Percentiles rank a stretch among this genome's conserved stretches.
Conservation (phyloP, 352 stramenopile species). For the Globisporangium solare region DNA sequence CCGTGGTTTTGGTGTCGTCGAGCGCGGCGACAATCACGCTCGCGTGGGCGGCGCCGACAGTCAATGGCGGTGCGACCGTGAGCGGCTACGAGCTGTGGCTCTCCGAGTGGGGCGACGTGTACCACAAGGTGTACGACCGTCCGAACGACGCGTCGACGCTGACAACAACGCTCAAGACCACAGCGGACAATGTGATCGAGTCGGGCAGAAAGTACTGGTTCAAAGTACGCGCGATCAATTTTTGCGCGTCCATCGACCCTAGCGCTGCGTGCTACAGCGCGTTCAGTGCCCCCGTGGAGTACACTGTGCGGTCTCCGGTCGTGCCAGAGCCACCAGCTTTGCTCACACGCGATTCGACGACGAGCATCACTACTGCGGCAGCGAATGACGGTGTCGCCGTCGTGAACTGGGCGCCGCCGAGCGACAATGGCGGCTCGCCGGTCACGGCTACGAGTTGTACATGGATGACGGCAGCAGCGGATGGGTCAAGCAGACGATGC, state of each 20-base stretch:
- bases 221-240: slow-evolving; percentile 93
- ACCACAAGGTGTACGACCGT: slow-evolving; percentile 92
- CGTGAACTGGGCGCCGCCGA: slow-evolving; percentile 82
- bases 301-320: slow-evolving; percentile 83
- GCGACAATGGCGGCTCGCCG: slow-evolving; percentile 91
- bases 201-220: slow-evolving; percentile 91
- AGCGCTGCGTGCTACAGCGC: slow-evolving; percentile 81
- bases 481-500: slow-evolving; percentile 42
- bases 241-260: slow-evolving; percentile 77
- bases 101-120: slow-evolving; percentile 91
- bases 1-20: slow-evolving; percentile 87
- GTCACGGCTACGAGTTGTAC: slow-evolving; percentile 92
- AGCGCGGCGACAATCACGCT: slow-evolving; percentile 90
- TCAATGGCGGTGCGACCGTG: slow-evolving; percentile 89
- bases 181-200: slow-evolving; percentile 86
- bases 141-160: slow-evolving; percentile 70
- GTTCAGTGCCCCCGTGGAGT: slow-evolving; percentile 88
- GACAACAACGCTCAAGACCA: slow-evolving; percentile 72
- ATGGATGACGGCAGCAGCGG: slow-evolving; percentile 64
- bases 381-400: slow-evolving; percentile 52
- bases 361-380: slow-evolving; percentile 54
- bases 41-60: slow-evolving; percentile 84
- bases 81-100: slow-evolving; percentile 96
- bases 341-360: slow-evolving; percentile 52
- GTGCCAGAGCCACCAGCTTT: slow-evolving; percentile 78